Percentiles rank a stretch among this genome's conserved stretches.
Evolutionary conservation across 2,329 filamentous ascomycete genomes (phyloP).

Genomic region (Myriosclerotinia curreyana): DNA sequence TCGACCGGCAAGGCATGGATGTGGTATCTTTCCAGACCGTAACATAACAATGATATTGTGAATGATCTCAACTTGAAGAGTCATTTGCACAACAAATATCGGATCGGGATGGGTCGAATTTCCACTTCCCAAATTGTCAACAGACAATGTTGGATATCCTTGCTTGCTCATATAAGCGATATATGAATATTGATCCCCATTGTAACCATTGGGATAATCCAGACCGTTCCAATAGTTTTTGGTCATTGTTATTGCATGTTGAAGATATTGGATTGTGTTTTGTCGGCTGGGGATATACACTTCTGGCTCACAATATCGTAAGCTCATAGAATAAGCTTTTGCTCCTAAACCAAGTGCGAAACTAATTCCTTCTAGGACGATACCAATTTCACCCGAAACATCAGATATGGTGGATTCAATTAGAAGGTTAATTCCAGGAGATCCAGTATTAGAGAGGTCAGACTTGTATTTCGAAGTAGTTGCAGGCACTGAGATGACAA

Average conservation of each 20-base stretch:
- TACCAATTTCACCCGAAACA: not conserved
- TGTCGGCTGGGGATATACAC: not conserved
- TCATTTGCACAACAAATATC: not conserved
- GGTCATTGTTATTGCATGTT: not conserved
- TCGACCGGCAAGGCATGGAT: not conserved
- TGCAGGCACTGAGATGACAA: not conserved
- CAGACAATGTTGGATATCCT: not conserved
- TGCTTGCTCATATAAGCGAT: not conserved
- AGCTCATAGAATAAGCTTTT: not conserved
- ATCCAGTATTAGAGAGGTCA: not conserved
- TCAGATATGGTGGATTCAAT: not conserved
- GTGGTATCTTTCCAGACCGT: not conserved
- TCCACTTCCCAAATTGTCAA: not conserved
- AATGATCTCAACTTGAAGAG: not conserved
- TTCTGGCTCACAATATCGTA: not conserved
- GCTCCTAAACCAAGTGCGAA: not conserved
- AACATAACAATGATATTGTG: not conserved
- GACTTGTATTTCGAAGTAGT: not conserved
- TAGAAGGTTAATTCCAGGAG: not conserved
- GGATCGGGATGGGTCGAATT: not conserved
- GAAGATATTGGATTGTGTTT: not conserved
- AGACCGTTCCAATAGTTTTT: not conserved
- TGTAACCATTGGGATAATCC: not conserved
- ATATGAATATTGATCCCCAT: not conserved
- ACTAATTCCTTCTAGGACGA: not conserved